Evolutionary conservation across 176 grass and related monocot species (phyloP).

Genomic region (Carex pumila): DNA sequence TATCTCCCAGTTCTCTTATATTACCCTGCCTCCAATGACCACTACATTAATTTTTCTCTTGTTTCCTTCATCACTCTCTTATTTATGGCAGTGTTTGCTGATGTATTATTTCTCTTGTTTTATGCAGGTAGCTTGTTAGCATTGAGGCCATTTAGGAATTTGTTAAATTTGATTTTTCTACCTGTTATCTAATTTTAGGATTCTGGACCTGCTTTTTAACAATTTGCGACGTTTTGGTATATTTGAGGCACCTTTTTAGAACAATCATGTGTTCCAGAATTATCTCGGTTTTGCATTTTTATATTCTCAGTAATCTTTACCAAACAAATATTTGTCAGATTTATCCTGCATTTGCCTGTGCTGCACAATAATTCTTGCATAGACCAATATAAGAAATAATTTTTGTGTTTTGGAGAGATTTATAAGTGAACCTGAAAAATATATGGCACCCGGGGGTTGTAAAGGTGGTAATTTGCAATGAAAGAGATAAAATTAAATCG

Average conservation of each 20-base stretch:
- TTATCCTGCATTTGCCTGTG: neutral
- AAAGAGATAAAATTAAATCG: no score
- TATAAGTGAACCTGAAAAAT: no score
- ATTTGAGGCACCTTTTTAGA: neutral
- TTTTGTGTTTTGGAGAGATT: no score
- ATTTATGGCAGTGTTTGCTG: neutral
- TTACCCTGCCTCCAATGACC: constrained; percentile 73
- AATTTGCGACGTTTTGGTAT: neutral
- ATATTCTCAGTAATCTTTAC: neutral
- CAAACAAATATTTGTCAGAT: neutral
- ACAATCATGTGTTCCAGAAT: no score
- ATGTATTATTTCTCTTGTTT: neutral
- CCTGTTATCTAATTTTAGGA: neutral
- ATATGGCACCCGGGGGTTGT: no score
- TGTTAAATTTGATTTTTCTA: neutral
- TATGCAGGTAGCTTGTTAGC: neutral
- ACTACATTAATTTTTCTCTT: constrained; percentile 10
- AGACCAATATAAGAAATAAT: no score
- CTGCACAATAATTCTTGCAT: neutral
- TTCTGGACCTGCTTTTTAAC: neutral
- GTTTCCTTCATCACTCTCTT: neutral
- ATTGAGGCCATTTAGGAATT: neutral
- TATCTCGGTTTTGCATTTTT: neutral
- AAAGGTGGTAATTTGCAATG: no score
- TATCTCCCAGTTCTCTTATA: constrained; percentile 26